Evolutionary conservation across 345 rosid genomes (phyloP).

Genomic region (Pistacia atlantica): DNA sequence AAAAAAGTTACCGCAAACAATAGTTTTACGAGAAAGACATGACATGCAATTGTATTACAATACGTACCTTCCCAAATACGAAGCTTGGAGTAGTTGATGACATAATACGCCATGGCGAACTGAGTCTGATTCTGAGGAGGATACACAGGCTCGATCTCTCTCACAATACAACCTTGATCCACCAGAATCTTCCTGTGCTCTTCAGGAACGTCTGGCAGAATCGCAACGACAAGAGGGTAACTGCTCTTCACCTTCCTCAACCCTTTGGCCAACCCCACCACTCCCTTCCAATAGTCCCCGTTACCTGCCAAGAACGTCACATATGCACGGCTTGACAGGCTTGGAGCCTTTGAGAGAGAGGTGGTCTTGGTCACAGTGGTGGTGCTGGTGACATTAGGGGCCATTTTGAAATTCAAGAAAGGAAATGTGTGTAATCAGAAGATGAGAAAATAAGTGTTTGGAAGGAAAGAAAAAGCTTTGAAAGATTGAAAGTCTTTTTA

Average conservation of each 20-base stretch:
- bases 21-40: neutral
- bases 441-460: neutral
- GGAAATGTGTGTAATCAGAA: neutral
- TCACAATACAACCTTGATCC: no score
- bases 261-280: conserved; percentile 76
- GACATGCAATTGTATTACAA: neutral
- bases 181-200: no score
- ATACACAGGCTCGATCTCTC: conserved; percentile 32
- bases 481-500: neutral
- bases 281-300: conserved; percentile 74
- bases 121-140: conserved; percentile 69
- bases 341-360: conserved; percentile 9
- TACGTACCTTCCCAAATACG: no score
- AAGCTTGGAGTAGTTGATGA: conserved; percentile 57
- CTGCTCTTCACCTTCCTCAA: conserved; percentile 50
- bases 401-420: conserved; percentile 23
- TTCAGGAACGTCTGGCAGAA: neutral
- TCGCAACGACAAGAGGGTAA: conserved; percentile 21
- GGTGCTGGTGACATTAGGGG: conserved; percentile 23
- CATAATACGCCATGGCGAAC: conserved; percentile 75
- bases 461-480: neutral
- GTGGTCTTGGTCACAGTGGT: conserved; percentile 14
- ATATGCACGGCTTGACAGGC: conserved; percentile 31
- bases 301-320: conserved; percentile 73
- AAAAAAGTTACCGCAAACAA: neutral